phyloP scores from a whole-genome alignment of 2,329 filamentous ascomycete species.

The Hypomyces perniciosus region DNA sequence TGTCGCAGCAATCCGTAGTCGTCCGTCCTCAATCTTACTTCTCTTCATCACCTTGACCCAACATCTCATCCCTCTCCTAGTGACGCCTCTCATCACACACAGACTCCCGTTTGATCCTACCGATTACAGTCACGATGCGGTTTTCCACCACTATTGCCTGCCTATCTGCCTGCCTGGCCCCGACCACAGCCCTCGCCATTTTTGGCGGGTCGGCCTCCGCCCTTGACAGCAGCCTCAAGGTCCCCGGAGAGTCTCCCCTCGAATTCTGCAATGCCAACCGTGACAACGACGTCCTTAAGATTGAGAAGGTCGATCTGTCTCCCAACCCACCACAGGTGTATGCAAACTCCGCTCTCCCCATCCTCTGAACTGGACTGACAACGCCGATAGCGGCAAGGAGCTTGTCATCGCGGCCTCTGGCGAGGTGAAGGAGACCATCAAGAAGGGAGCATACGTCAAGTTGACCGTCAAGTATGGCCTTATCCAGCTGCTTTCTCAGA shows the following conservation, averaged over 20 bases:
- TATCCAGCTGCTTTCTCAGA: slow-evolving; percentile 78
- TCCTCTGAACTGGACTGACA: slow-evolving; percentile 18
- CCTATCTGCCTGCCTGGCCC: slow-evolving; percentile 38
- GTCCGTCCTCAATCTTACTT: neutral
- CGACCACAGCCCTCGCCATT: slow-evolving; percentile 41
- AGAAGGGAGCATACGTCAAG: slow-evolving; percentile 72
- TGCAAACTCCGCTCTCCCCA: neutral
- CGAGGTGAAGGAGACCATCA: slow-evolving; percentile 64
- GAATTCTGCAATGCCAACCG: slow-evolving; percentile 67
- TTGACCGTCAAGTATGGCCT: slow-evolving; percentile 90
- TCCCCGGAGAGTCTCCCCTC: slow-evolving; percentile 82
- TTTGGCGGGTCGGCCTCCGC: slow-evolving; percentile 26
- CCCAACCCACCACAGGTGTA: slow-evolving; percentile 89
- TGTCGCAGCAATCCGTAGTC: slow-evolving; percentile 1
- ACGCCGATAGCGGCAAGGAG: slow-evolving; percentile 57
- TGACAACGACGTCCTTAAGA: slow-evolving; percentile 62
- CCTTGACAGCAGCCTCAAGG: slow-evolving; percentile 49
- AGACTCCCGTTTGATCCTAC: neutral
- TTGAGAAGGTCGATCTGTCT: slow-evolving; percentile 70
- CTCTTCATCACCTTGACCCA: neutral
- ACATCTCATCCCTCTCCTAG: neutral
- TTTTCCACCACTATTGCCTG: slow-evolving; percentile 38
- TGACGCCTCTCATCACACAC: too few species aligned
- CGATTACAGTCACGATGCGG: slow-evolving; percentile 24
- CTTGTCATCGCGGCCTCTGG: slow-evolving; percentile 77